Base-by-base conservation (phyloP, 805 yeast species). In the Sugiyamaella boreocaroliniensis region DNA sequence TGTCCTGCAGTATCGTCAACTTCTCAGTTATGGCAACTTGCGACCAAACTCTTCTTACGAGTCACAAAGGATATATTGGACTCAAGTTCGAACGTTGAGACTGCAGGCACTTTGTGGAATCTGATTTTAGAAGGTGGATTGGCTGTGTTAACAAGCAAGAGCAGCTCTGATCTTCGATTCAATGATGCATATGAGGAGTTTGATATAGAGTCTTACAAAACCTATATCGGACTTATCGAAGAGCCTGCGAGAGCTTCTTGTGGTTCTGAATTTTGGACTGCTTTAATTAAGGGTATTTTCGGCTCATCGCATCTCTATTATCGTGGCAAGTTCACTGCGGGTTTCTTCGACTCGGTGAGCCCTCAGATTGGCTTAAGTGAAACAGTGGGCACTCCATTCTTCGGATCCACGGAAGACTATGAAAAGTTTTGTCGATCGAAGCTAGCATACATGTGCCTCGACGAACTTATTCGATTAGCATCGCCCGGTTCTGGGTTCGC, bases 371-470 rank as follows among this genome's bases (percentile, higher is more conserved):
- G 10, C 60, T 82, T 2, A 64, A 75, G 2, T 52, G 62, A 1
- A 76, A 76, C 53, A 68, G 75, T 12, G 74, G 78, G 6, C 51
- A 76, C 74, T 9, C 74, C 74, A 8, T 70, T 76, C n/a, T 80
- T 76, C 59, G 93, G 93, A 0, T 75, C 86, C 0, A 84, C 92
- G 0, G 75, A 75, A 40, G 76, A 78, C 2, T 65, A 83, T 0
- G 60, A 59, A 1, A 61, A 72, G 10, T 65, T 75, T 19, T 66
- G 76, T 1, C 78, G 84, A 53, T 69, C 70, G 11, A 56, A 64
- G 5, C 73, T 85, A 40, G 76, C 89, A 14, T 67, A 77, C 45
- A 62, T 68, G 20, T 85, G 95, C 61, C 68, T 90, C 41, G 62
- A 66, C 20, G 79, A 83, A 68, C 64, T 82, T 54, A 66, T 81